Evolutionary conservation across 148 eudicot genomes (phyloP).

Genomic region (Selenicereus undatus): DNA sequence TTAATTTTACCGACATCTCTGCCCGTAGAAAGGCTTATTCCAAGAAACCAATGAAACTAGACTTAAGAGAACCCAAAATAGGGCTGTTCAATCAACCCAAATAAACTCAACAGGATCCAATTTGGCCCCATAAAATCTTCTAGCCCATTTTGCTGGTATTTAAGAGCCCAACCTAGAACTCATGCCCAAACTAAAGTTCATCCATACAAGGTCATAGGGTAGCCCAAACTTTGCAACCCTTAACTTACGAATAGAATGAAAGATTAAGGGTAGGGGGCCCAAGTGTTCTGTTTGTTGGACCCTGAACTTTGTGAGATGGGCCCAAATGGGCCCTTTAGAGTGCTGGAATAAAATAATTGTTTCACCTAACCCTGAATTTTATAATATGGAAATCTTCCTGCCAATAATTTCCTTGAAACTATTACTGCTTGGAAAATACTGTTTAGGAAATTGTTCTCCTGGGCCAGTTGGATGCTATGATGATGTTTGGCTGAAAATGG

Average conservation of each 20-base stretch:
- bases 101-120: too few relatives aligned
- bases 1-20: too few relatives aligned
- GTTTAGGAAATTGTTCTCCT: neutral
- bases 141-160: too few relatives aligned
- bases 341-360: neutral
- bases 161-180: too few relatives aligned
- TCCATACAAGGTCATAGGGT: neutral
- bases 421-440: neutral
- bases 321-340: neutral
- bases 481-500: neutral
- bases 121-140: too few relatives aligned
- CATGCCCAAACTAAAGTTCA: neutral
- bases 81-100: too few relatives aligned
- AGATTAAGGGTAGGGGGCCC: neutral
- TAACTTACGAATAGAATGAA: neutral
- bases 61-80: too few relatives aligned
- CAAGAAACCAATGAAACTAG: too few relatives aligned
- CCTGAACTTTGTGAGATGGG: neutral
- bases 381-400: neutral
- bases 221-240: neutral
- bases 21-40: too few relatives aligned
- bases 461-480: neutral
- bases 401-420: neutral
- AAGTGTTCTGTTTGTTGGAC: neutral
- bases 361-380: neutral